Conservation (phyloP, 176 grass and related monocot genomes). For the Aegilops sharonensis region DNA sequence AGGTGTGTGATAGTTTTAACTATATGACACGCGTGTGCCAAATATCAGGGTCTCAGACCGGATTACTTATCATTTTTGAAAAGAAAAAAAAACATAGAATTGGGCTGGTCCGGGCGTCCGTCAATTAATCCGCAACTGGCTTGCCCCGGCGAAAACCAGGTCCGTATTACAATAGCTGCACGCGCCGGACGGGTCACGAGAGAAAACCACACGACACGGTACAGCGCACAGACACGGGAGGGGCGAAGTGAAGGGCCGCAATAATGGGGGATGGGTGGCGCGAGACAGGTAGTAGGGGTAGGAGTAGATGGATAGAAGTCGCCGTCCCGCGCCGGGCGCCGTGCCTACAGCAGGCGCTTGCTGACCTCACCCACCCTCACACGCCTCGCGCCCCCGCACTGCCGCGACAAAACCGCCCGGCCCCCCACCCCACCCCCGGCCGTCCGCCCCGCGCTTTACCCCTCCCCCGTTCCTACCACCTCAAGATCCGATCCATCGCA, state of each 20-base stretch:
- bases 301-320: slow-evolving; percentile 1
- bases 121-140: background rate
- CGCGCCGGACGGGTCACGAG: slow-evolving; percentile 24
- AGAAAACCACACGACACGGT: background rate
- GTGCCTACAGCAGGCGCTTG: slow-evolving; percentile 24
- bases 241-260: background rate
- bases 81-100: too few species aligned
- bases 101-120: background rate
- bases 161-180: background rate
- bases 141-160: background rate
- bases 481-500: slow-evolving; percentile 47
- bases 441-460: slow-evolving; percentile 36
- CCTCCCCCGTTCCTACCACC: slow-evolving; percentile 28
- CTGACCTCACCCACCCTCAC: slow-evolving; percentile 35
- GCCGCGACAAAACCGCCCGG: slow-evolving; percentile 19
- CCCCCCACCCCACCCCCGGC: background rate
- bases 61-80: too few species aligned
- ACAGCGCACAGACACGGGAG: background rate
- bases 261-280: slow-evolving; percentile 10
- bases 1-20: too few species aligned
- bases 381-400: slow-evolving; percentile 9
- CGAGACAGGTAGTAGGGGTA: too few species aligned
- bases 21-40: too few species aligned
- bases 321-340: slow-evolving; percentile 34
- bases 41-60: too few species aligned